Evolutionary conservation across 2,329 filamentous ascomycete genomes (phyloP).

Genomic region (Pseudocercospora fijiensis): DNA sequence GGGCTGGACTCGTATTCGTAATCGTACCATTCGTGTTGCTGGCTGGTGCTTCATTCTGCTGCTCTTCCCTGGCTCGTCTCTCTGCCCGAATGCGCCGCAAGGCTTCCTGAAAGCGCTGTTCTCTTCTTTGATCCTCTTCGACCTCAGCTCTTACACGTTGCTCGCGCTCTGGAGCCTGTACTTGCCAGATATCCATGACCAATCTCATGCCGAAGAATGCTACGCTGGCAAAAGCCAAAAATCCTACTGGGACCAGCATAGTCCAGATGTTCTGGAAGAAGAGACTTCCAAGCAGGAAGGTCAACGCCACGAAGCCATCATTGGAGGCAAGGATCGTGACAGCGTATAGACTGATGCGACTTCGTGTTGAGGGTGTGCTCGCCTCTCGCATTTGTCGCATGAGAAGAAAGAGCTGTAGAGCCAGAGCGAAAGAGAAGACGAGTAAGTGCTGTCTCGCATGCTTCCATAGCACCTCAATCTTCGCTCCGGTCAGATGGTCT

Average conservation of each 20-base stretch:
- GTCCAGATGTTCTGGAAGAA: conserved; percentile 57
- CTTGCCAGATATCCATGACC: conserved; percentile 65
- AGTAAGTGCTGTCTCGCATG: conserved; percentile 54
- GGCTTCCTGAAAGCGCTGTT: conserved; percentile 26
- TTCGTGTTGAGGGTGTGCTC: conserved; percentile 63
- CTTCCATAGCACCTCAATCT: conserved; percentile 54
- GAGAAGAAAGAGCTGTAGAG: conserved; percentile 56
- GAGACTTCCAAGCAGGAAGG: conserved; percentile 55
- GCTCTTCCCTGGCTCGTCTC: conserved; percentile 19
- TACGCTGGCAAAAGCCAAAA: conserved; percentile 60
- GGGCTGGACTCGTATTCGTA: conserved; percentile 4
- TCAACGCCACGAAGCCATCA: conserved; percentile 59
- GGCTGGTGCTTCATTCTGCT: neutral
- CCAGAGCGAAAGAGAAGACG: conserved; percentile 51
- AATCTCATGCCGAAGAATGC: conserved; percentile 65
- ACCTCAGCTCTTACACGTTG: conserved; percentile 47
- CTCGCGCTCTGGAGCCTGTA: conserved; percentile 55
- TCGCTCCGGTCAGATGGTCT: conserved; percentile 57
- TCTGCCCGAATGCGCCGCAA: conserved; percentile 30
- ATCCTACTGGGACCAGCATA: conserved; percentile 56
- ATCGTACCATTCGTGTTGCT: conserved; percentile 11
- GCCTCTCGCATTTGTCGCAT: conserved; percentile 64
- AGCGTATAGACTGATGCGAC: conserved; percentile 63
- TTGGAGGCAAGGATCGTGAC: conserved; percentile 62
- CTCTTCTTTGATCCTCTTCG: conserved; percentile 35